Evolutionary conservation across 2,329 filamentous ascomycete species (phyloP), one percentile per base, ranked within the genome.

Genomic region (Alternaria alternata): DNA sequence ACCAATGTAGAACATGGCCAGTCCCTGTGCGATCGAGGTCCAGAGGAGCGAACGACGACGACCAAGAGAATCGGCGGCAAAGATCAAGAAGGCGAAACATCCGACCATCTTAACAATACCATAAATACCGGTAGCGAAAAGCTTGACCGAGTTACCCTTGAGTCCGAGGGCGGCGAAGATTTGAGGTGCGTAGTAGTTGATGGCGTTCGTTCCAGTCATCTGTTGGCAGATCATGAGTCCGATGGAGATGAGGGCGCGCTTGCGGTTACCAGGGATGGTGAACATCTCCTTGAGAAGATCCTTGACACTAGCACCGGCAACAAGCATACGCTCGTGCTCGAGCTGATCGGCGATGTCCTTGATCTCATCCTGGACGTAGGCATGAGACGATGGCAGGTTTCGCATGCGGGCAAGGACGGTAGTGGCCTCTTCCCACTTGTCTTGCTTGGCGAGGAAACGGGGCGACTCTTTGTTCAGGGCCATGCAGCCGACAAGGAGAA

Each of bases 91-190:
- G 54, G 83, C 72, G 5, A 84, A 82, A 71, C 88, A 91, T 39
- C 87, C 85, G 9, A 82, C 78, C 78, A 89, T 88, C 76, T 92
- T 92, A 57, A 91, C 86, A 54, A 92, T 84, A 5, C 90, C 90
- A 72, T 92, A 92, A 65, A 92, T 85, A 41, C 90, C 90, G 0
- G 90, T 92, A 5, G 90, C 89, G 73, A 92, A 91, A 24, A 92
- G 85, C 18, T 85, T 86, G 41, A 85, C 83, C 39, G 84, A 75
- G 6, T 84, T 87, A 12, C 82, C 84, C 1, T 71, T 79, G 56
- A 92, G 82, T 18, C 90, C 90, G 3, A 92, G 81, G 66, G 87
- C 84, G 44, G 80, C 79, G 80, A 92, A 92, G 68, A 92, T 91
- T 56, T 86, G 84, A 0, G 90, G 90, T 0, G 88, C 87, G 66